Percentiles rank a stretch among this genome's conserved stretches.
These are phyloP conservation scores for Talaromyces albobiverticillius DNA, from an alignment of 2,329 filamentous ascomycete genomes.

Conservation along the genomic window DNA sequence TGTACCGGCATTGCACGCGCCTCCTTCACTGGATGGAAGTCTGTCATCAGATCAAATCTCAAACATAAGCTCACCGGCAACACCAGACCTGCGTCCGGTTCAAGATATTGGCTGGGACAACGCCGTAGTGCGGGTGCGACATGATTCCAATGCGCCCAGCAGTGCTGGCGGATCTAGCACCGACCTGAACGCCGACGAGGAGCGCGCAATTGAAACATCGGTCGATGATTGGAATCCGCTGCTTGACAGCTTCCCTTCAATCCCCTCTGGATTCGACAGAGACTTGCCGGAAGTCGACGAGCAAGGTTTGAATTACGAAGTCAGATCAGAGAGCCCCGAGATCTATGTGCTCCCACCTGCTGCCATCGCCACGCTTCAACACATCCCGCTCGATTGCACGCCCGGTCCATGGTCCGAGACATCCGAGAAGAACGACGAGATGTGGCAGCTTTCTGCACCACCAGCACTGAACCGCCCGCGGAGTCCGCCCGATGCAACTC, in stretches of 20 bases:
- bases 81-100: constrained; percentile 65
- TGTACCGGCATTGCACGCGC: constrained; percentile 72
- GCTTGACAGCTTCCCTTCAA: constrained; percentile 38
- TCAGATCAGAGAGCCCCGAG: constrained; percentile 21
- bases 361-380: constrained; percentile 76
- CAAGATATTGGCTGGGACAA: constrained; percentile 61
- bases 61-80: constrained; percentile 76
- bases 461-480: constrained; percentile 46
- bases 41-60: constrained; percentile 84
- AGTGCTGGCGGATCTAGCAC: constrained; percentile 23
- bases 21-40: constrained; percentile 87
- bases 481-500: constrained; percentile 39
- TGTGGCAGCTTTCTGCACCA: constrained; percentile 59
- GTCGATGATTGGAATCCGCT: constrained; percentile 60
- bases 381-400: constrained; percentile 59
- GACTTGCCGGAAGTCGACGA: constrained; percentile 21
- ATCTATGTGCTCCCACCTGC: constrained; percentile 67
- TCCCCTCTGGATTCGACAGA: constrained; percentile 28
- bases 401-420: constrained; percentile 38
- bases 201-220: constrained; percentile 38
- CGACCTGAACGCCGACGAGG: constrained; percentile 27
- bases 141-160: constrained; percentile 30
- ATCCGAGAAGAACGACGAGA: constrained; percentile 56
- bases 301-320: constrained; percentile 16
- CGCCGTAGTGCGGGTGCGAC: constrained; percentile 32